Evolutionary conservation across 176 grass and related monocot species (phyloP), one percentile per base, ranked within the genome.

Genomic region (Musa schizocarpa): DNA sequence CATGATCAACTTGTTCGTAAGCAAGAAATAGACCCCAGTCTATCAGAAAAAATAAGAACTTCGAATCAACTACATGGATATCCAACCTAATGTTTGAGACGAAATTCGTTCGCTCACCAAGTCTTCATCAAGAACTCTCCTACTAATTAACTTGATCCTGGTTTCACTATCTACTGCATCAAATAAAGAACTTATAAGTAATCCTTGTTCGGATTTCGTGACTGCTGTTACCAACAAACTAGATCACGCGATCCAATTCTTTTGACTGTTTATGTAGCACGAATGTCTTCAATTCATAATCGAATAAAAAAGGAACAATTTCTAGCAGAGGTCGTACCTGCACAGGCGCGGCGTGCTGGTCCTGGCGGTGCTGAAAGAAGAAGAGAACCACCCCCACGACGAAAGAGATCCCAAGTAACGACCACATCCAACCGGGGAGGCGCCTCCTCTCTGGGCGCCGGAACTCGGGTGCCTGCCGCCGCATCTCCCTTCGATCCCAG

Each of bases 381-480:
- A 22, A 22, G 22, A 22, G 22, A 22, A 22, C 22, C 22, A 22
- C 22, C 22, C 22, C 22, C 22, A 22, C 22, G 22, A 22, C 22
- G 22, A 22, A 22, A 22, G 22, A 22, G 22, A 22, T 22, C 22
- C 22, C 22, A 22, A 22, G 22, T 22, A 22, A 22, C 22, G 71
- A 87, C 91, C 95, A 99, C 88, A 92, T 99, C 95, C 95, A 91
- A 16, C 75, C 84, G 1, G 90, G 74, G 64, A 94, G 61, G 82
- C 86, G 74, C 73, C 91, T 80, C 51, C 88, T 83, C 71, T 84
- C 72, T 52, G 78, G 83, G 13, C 95, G 95, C 53, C 87, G 87
- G 66, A 82, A 89, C 76, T 96, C 92, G 7, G 80, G 80, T 27
- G 88, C 86, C 76, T 91, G 85, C 76, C 85, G 75, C 79, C 91